phyloP scores from a whole-genome alignment of 306 rosid species.

The Ceratonia siliqua region DNA sequence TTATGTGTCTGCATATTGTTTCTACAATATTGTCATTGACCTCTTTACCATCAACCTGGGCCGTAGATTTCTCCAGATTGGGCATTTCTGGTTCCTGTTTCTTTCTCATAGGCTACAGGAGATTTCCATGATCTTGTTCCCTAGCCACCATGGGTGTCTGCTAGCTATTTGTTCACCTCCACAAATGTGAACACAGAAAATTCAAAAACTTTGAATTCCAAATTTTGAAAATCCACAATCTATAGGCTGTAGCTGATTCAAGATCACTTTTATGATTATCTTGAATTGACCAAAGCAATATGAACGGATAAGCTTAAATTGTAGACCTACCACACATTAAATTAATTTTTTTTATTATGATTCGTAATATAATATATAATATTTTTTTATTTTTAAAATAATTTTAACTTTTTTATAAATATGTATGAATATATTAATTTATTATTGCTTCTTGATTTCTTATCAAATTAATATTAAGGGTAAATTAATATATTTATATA shows the following conservation, averaged over 20 bases:
- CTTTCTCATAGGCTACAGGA: constrained; percentile 32
- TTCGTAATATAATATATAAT: too few relatives aligned
- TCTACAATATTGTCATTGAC: constrained; percentile 12
- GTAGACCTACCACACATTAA: too few relatives aligned
- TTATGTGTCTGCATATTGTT: constrained; percentile 27
- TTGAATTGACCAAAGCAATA: neutral
- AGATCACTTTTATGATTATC: neutral
- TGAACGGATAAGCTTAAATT: constrained; percentile 7
- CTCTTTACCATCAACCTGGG: constrained; percentile 17
- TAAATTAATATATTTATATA: too few relatives aligned
- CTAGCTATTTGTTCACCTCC: neutral
- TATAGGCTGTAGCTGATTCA: neutral
- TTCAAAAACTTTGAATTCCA: neutral
- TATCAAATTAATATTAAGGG: too few relatives aligned
- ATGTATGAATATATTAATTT: too few relatives aligned
- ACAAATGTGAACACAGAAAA: neutral
- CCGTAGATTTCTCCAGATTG: constrained; percentile 33
- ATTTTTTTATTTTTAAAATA: too few relatives aligned
- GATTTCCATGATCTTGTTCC: constrained; percentile 39
- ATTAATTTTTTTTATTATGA: too few relatives aligned
- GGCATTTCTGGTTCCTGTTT: constrained; percentile 32
- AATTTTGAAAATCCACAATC: neutral
- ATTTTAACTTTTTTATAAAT: too few relatives aligned
- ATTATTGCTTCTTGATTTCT: too few relatives aligned
- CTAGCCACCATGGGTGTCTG: constrained; percentile 28